Conservation (phyloP, 2,329 filamentous ascomycete genomes). For the Ploettnerulaceae sp. region DNA sequence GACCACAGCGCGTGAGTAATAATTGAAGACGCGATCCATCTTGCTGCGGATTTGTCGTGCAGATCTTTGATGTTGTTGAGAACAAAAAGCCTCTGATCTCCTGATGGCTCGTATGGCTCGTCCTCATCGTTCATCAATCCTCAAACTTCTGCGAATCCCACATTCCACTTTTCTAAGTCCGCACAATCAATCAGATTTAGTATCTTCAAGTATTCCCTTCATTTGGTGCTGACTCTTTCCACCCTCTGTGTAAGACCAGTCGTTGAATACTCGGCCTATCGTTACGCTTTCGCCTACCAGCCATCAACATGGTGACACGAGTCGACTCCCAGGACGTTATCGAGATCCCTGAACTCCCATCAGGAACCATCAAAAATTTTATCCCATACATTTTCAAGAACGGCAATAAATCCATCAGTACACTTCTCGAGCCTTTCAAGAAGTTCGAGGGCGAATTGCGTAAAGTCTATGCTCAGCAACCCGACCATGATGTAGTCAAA, state of each 20-base stretch:
- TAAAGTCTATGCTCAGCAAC: constrained; percentile 64
- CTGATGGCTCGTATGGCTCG: not conserved
- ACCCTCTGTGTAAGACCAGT: not conserved
- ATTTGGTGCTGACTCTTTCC: not conserved
- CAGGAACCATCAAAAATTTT: constrained; percentile 29
- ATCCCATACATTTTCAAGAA: constrained; percentile 50
- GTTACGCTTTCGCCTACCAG: not conserved
- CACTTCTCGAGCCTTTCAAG: constrained; percentile 62
- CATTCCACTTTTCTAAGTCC: not conserved
- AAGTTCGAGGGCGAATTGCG: constrained; percentile 63
- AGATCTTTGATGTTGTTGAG: not conserved
- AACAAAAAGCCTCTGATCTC: constrained; percentile 11
- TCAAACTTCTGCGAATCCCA: constrained; percentile 1
- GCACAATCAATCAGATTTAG: not conserved
- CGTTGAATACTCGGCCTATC: not conserved
- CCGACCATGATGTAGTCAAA: constrained; percentile 50
- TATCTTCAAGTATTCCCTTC: not conserved
- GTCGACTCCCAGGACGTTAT: constrained; percentile 11
- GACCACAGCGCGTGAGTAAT: constrained; percentile 12
- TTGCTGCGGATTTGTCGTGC: not conserved
- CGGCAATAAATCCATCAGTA: constrained; percentile 46
- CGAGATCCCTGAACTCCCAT: constrained; percentile 26
- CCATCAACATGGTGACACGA: constrained; percentile 8
- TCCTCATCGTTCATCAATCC: constrained; percentile 1
- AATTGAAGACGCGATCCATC: not conserved